A percentile compares a stretch with the other conserved stretches of the same genome.
Conservation (phyloP, 2,329 filamentous ascomycete genomes). For the Aspergillus persii region DNA sequence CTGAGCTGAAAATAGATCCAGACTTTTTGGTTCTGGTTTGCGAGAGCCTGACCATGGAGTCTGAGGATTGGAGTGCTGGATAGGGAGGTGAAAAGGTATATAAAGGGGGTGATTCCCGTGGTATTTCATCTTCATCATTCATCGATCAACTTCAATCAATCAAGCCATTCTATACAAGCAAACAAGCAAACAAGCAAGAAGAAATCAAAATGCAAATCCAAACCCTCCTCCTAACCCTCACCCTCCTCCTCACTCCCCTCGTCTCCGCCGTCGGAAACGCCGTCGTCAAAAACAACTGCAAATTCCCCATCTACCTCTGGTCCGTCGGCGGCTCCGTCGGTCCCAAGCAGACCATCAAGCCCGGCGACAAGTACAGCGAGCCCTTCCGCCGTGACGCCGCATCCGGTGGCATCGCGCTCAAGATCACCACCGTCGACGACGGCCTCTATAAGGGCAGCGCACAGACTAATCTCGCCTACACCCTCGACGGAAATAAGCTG, state of each 20-base stretch:
- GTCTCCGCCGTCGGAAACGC: conserved; percentile 37
- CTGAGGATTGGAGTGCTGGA: not conserved
- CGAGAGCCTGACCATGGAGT: too few relatives aligned
- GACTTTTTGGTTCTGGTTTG: too few relatives aligned
- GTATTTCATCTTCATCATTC: not conserved
- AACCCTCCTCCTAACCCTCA: conserved; percentile 29
- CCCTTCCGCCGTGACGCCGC: conserved; percentile 32
- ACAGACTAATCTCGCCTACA: conserved; percentile 44
- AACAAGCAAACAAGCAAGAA: not conserved
- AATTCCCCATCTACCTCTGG: conserved; percentile 37
- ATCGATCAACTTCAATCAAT: not conserved
- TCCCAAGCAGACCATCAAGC: conserved; percentile 28
- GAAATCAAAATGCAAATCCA: conserved; percentile 33
- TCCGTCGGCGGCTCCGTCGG: conserved; percentile 37
- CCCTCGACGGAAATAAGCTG: conserved; percentile 34
- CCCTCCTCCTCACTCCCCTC: conserved; percentile 33
- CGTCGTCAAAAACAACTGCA: conserved; percentile 40
- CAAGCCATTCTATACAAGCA: not conserved
- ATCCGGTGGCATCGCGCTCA: conserved; percentile 44
- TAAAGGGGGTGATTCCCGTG: not conserved
- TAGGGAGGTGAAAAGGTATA: not conserved
- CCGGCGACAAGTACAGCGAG: conserved; percentile 36
- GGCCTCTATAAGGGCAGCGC: conserved; percentile 37
- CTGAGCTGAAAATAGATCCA: not conserved
- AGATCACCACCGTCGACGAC: conserved; percentile 37